Evolutionary conservation across 1,284 basidiomycete genomes (phyloP), one percentile per base, ranked within the genome.

Genomic region (Leucoagaricus sp.): DNA sequence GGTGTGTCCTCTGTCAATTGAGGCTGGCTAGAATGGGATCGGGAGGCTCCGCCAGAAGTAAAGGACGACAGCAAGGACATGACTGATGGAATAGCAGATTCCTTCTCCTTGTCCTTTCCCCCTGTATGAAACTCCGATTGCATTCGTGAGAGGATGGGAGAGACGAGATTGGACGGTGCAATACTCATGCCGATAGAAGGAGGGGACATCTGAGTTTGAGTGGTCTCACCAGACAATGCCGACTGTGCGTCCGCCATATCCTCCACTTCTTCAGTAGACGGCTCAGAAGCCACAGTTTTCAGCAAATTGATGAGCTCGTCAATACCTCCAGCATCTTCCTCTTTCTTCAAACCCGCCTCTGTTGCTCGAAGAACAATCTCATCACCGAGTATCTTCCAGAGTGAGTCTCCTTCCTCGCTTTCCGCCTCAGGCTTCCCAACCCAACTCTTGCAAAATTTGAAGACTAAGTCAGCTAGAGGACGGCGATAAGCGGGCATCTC

Each of bases 401-500:
- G 72, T 28, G 77, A 73, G 29, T 81, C 75, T 46, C 77, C 74
- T 58, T 81, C 70, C 47, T 75, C 72, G 36, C 67, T 72, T 15
- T 72, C 70, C 15, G 66, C 66, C 48, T 69, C 67, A 60, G 66
- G 67, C 40, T 67, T 71, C n/a, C 69, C 69, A 8, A 76, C 67
- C 42, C 76, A 75, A 17, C 69, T 70, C 61, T 72, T 72, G 70
- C 83, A 84, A 61, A 82, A 81, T 47, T 76, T 73, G 63, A 81
- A 78, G 0, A 89, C 78, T 23, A 88, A 67, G 48, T 81, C 75
- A 4, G 82, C 85, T 13, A 91, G 73, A 1, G 83, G 81, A 50
- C 76, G 73, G 41, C 89, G 79, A 66, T 90, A 89, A 5, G 69
- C 69, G 15, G 78, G 79, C 74, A 90, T 86, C 61, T 91, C 89